These are phyloP conservation scores for Calocybe cyanea DNA, from an alignment of 768 basidiomycete species.

Conservation along the genomic window DNA sequence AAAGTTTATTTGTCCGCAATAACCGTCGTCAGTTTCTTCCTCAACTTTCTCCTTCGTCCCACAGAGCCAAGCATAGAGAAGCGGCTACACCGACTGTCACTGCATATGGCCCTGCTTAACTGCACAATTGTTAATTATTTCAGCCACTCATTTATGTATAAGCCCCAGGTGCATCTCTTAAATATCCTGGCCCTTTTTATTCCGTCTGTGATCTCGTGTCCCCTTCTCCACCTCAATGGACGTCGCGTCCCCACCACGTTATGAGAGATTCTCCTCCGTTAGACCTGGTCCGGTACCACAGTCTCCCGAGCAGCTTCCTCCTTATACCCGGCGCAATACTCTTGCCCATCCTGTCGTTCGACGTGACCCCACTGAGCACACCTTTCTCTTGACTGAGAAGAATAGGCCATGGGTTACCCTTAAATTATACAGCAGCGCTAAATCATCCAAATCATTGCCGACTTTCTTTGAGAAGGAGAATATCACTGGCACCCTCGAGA, in stretches of 20 bases:
- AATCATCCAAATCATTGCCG: constrained; percentile 46
- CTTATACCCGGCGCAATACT: constrained; percentile 47
- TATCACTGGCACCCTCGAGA: constrained; percentile 43
- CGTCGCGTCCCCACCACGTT: constrained; percentile 44
- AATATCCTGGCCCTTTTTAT: constrained; percentile 12
- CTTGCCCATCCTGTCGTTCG: constrained; percentile 34
- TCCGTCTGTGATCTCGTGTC: not conserved
- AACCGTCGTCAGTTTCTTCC: too few species aligned
- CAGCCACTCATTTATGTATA: too few species aligned
- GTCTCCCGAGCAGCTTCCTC: constrained; percentile 42
- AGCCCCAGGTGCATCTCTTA: too few species aligned
- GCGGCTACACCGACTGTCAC: too few species aligned
- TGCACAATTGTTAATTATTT: too few species aligned
- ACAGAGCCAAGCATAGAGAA: too few species aligned
- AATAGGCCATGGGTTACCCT: constrained; percentile 42
- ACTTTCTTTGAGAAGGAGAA: constrained; percentile 54
- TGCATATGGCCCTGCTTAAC: too few species aligned
- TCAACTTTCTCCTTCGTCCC: too few species aligned
- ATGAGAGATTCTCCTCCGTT: constrained; percentile 42
- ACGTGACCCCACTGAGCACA: constrained; percentile 47
- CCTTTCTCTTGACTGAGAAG: constrained; percentile 39
- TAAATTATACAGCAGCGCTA: constrained; percentile 47
- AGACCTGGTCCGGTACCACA: constrained; percentile 48
- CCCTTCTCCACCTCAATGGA: constrained; percentile 31
- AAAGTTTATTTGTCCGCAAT: too few species aligned